Conservation (phyloP, 768 basidiomycete genomes). For the Pisolithus albus region DNA sequence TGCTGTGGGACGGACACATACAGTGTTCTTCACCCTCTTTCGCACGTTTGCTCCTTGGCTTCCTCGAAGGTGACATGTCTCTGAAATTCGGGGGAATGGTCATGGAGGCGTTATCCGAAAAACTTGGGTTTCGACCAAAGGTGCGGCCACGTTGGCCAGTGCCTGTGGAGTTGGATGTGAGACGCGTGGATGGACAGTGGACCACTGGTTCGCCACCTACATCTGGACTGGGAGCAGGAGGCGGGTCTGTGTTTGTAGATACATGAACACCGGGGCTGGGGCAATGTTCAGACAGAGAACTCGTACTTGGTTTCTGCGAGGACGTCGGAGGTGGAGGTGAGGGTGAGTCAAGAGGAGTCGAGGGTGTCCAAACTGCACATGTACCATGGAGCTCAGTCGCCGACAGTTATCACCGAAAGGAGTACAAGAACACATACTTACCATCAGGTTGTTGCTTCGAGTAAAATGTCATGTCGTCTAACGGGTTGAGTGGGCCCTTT, state of each 20-base stretch:
- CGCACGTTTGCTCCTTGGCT: conserved; percentile 21
- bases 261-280: neutral
- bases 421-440: conserved; percentile 25
- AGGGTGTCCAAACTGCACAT: conserved; percentile 34
- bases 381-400: neutral
- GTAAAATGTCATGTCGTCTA: conserved; percentile 67
- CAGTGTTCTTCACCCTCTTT: conserved; percentile 13
- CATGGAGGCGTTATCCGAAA: conserved; percentile 39
- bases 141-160: conserved; percentile 7
- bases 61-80: conserved; percentile 24
- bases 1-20: no score
- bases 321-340: conserved; percentile 28
- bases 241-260: no score
- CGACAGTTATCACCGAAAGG: neutral
- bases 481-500: conserved; percentile 62
- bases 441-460: conserved; percentile 55
- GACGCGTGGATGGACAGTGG: neutral
- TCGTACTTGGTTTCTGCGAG: conserved; percentile 12
- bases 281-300: conserved; percentile 3
- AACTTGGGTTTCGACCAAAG: conserved; percentile 23
- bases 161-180: neutral
- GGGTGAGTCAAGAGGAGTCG: conserved; percentile 30
- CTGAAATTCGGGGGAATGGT: conserved; percentile 35
- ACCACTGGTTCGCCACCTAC: neutral
- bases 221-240: no score